Conservation (phyloP, 345 rosid genomes). For the Angophora floribunda region DNA sequence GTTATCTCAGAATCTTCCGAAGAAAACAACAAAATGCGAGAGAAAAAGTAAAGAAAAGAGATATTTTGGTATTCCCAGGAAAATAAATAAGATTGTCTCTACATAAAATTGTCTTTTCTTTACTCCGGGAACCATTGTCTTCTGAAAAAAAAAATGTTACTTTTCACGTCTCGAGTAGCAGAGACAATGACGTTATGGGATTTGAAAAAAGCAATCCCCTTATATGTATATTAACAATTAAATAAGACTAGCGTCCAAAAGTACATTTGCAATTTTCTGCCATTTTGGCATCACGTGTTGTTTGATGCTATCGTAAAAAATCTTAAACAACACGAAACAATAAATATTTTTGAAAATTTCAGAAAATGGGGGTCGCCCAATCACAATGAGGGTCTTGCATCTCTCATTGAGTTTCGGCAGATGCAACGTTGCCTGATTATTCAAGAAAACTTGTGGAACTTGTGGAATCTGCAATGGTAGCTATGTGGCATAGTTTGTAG, state of each 20-base stretch:
- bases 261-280: neutral
- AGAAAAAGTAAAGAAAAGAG: neutral
- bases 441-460: too few species aligned
- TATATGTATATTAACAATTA: neutral
- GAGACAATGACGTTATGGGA: fast-evolving
- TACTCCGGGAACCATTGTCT: too few species aligned
- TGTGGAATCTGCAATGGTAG: fast-evolving
- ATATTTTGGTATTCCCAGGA: neutral
- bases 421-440: too few species aligned
- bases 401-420: too few species aligned
- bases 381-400: too few species aligned
- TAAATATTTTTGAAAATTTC: too few species aligned
- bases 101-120: neutral
- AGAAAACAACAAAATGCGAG: neutral
- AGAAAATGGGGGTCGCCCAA: too few species aligned
- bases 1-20: neutral
- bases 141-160: too few species aligned
- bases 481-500: too few species aligned
- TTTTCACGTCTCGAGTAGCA: fast-evolving
- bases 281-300: neutral
- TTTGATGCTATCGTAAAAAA: too few species aligned
- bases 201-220: too few species aligned
- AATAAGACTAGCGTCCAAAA: neutral
- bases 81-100: neutral
- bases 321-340: too few species aligned